Conservation (phyloP, 1,284 basidiomycete genomes). For the Chalciporus piperatoides region DNA sequence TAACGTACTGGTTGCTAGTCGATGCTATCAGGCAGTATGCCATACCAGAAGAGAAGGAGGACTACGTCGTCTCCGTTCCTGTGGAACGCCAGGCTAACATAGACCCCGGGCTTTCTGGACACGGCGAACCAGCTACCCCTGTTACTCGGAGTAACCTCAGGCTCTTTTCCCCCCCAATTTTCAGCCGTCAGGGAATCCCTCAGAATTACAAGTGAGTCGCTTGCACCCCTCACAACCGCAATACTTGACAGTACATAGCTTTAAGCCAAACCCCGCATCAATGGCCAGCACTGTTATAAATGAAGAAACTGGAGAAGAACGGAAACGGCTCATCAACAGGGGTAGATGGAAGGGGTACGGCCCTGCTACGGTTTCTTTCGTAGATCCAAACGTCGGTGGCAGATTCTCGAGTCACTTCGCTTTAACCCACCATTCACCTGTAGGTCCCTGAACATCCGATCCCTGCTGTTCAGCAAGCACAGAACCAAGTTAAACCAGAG, state of each 20-base stretch:
- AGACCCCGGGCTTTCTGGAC: constrained; percentile 31
- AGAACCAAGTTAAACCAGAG: constrained; percentile 52
- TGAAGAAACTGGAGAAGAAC: constrained; percentile 76
- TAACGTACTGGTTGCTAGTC: constrained; percentile 42
- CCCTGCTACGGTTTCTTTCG: constrained; percentile 64
- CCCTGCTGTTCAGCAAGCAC: constrained; percentile 50
- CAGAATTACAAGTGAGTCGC: constrained; percentile 67
- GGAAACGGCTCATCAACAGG: constrained; percentile 73
- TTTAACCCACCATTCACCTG: constrained; percentile 3
- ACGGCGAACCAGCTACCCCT: constrained; percentile 7
- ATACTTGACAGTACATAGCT: constrained; percentile 43
- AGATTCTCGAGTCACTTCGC: background rate
- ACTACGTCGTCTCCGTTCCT: constrained; percentile 43
- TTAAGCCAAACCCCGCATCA: constrained; percentile 73
- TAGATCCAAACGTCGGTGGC: constrained; percentile 51
- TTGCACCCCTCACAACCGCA: background rate
- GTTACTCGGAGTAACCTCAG: constrained; percentile 54
- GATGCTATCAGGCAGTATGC: constrained; percentile 66
- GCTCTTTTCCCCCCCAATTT: constrained; percentile 79
- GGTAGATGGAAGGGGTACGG: constrained; percentile 78
- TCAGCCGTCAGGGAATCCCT: constrained; percentile 74
- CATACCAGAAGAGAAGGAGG: constrained; percentile 64
- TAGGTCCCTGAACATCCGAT: constrained; percentile 69
- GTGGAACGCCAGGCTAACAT: constrained; percentile 31
- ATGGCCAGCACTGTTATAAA: constrained; percentile 61